Evolutionary conservation across 176 grass and related monocot genomes (phyloP).

Genomic region (Alopecurus myosuroides): DNA sequence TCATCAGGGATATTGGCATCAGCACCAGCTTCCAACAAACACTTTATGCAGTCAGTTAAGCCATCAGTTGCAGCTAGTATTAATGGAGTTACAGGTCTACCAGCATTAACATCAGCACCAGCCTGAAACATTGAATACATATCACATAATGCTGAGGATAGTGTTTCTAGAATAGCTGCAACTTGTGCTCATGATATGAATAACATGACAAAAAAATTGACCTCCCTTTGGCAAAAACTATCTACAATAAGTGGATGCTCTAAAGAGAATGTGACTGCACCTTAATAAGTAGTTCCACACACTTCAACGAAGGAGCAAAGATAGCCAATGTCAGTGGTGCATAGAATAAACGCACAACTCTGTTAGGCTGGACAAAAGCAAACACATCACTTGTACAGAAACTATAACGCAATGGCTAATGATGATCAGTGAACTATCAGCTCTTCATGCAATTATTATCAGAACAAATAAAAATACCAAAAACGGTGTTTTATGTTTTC

Average conservation of each 20-base stretch:
- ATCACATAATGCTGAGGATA: background rate
- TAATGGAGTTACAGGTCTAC: slow-evolving; percentile 27
- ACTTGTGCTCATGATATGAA: background rate
- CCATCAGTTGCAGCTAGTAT: slow-evolving; percentile 12
- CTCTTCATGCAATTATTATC: background rate
- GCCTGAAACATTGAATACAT: slow-evolving; percentile 19
- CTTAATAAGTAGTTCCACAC: background rate
- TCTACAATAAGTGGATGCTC: background rate
- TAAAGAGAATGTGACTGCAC: background rate
- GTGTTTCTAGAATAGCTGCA: background rate
- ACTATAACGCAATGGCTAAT: background rate
- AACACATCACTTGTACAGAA: background rate
- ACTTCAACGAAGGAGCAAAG: background rate
- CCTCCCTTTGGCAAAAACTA: background rate
- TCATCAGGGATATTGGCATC: slow-evolving; percentile 23
- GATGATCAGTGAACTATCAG: background rate
- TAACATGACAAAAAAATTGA: background rate
- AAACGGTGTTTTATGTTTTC: background rate
- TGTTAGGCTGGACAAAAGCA: background rate
- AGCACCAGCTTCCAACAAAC: slow-evolving; percentile 26
- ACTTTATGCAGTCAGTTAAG: slow-evolving; percentile 13
- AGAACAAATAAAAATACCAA: background rate
- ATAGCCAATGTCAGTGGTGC: background rate
- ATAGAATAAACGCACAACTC: background rate
- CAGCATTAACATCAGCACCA: slow-evolving; percentile 26